Evolutionary conservation across 106 monocot species (phyloP), one percentile per base, ranked within the genome.

Genomic region (Platanthera zijinensis): DNA sequence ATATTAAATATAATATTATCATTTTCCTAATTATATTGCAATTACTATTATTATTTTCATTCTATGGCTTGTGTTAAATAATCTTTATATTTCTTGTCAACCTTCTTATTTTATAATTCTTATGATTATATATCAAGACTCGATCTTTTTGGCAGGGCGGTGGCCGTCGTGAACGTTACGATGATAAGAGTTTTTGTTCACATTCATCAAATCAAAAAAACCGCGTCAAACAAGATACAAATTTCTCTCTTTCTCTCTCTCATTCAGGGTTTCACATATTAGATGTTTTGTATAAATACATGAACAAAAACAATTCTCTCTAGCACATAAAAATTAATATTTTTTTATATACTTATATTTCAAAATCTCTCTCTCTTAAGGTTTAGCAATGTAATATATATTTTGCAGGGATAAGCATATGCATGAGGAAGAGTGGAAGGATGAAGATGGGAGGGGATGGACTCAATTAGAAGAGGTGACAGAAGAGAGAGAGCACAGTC

Each of bases 401-500:
- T 3, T 54, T 54, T 56, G 56, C 12, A 56, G 10, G 56, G 12
- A 14, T 56, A 5, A 56, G 13, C 13, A 53, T 10, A 53, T 53
- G 6, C 53, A 53, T 53, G 12, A 7, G 3, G 12, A 10, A 14
- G 14, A 53, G 14, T 5, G 14, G 53, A 14, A 14, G 14, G 14
- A 7, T 1, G 14, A 53, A 53, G 8, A 63, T 4, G 63, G 8
- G 0, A n/a, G 21, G 25, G 0, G 18, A 63, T 22, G 63, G 22
- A 63, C 6, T 56, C 56, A 12, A 56, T 56, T 56, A 56, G 63
- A 63, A 63, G 6, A 63, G 25, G 22, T 22, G 25, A 28, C 63
- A 63, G 25, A 63, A 63, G 25, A 63, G 25, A 63, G 25, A 63
- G 10, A 63, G 63, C 63, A 63, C 63, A 63, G 28, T 63, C 63